Base-by-base conservation (phyloP, 2,329 filamentous ascomycete species). In the Phoma herbarum region DNA sequence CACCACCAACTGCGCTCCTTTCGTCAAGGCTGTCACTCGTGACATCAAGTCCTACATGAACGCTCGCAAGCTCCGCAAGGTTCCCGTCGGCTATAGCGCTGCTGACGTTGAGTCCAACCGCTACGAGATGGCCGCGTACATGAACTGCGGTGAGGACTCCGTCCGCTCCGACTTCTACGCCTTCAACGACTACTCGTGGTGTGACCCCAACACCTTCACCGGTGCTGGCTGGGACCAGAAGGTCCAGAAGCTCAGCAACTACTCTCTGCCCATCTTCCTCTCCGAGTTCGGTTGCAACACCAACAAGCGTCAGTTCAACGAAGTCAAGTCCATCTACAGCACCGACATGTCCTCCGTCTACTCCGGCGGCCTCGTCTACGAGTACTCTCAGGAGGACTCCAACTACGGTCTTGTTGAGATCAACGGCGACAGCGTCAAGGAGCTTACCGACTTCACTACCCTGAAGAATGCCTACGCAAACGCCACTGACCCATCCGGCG, bases 351-450 rank as follows among this genome's bases (percentile, higher is more conserved):
- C 90, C 8, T 69, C 78, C 18, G 93, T 97, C 71, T 98, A 97
- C 86, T 97, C 93, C 39, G 95, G 95, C 71, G 95, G 95, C 77
- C 86, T 99, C 37, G 91, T 97, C 78, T 99, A 97, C 81, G 93
- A 98, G 80, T 99, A 97, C 83, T 89, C 90, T 10, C 81, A 90
- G 72, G 83, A 84, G 61, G 92, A 67, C 9, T 71, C 88, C 80
- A 84, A 88, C 44, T 98, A 88, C 78, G 65, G 93, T 64, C 88
- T 96, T 59, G 92, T 93, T 74, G 80, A 86, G 57, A 82, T 95
- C 72, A 73, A 78, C 45, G 85, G 83, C 63, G 70, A 78, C 74
- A 78, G 77, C 26, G 84, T 90, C 58, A 80, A 80, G 29, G 85
- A 89, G 64, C 79, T 83, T 31, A 62, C 77, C 39, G 91, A 94